These are phyloP conservation scores for Penicillium cataractarum DNA, from an alignment of 495 filamentous ascomycete species.

Conservation along the genomic window DNA sequence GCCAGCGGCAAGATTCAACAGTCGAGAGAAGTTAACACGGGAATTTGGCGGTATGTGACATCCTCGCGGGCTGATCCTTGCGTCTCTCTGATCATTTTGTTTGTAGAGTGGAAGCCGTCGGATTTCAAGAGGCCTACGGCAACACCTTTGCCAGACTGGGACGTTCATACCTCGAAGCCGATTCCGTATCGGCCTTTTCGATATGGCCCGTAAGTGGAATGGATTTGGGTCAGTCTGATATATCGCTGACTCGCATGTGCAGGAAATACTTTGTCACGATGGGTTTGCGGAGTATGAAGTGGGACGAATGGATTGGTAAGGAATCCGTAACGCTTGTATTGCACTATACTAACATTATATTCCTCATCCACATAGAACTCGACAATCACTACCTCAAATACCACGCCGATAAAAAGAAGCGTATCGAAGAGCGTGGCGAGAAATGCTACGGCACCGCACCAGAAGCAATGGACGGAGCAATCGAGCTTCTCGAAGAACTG, in stretches of 20 bases:
- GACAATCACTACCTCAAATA: constrained; percentile 81
- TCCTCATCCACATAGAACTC: constrained; percentile 54
- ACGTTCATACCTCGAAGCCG: constrained; percentile 70
- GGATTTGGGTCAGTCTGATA: neutral
- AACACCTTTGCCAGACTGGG: constrained; percentile 71
- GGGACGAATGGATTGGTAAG: constrained; percentile 78
- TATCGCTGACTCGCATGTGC: constrained; percentile 3
- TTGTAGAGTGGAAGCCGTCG: constrained; percentile 68
- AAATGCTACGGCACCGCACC: constrained; percentile 75
- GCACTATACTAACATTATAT: neutral
- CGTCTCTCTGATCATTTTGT: neutral
- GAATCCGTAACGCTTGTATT: too few relatives aligned
- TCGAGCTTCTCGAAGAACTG: constrained; percentile 82
- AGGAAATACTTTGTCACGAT: constrained; percentile 76
- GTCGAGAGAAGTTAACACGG: constrained; percentile 26
- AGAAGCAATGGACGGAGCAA: constrained; percentile 73
- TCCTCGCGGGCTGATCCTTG: too few relatives aligned
- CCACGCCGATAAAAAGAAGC: constrained; percentile 71
- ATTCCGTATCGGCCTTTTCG: constrained; percentile 84
- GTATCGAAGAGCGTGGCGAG: constrained; percentile 70
- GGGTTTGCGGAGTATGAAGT: constrained; percentile 77
- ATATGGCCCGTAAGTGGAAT: constrained; percentile 63
- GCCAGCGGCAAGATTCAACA: constrained; percentile 12
- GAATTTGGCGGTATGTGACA: constrained; percentile 39
- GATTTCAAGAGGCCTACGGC: constrained; percentile 71